Conservation (phyloP, 2,329 filamentous ascomycete genomes). For the Seiridium cupressi region DNA sequence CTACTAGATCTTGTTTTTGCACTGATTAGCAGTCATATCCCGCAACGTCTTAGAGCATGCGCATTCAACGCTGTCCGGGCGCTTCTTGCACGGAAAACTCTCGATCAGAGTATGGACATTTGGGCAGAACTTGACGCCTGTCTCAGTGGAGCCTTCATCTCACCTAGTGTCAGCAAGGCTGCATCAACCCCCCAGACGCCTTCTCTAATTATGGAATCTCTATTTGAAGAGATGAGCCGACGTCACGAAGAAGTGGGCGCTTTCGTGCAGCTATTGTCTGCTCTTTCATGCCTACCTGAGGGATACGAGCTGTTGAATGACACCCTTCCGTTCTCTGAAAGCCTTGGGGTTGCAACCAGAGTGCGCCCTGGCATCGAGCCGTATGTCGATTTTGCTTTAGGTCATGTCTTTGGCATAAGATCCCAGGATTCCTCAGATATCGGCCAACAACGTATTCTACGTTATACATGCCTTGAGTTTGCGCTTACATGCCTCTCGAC, state of each 20-base stretch:
- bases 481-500: conserved; percentile 74
- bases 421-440: conserved; percentile 64
- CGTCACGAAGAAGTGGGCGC: conserved; percentile 84
- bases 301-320: conserved; percentile 67
- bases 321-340: conserved; percentile 81
- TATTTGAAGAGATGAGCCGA: conserved; percentile 71
- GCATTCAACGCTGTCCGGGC: conserved; percentile 77
- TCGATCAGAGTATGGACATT: conserved; percentile 66
- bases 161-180: conserved; percentile 20
- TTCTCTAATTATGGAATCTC: conserved; percentile 52
- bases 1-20: conserved; percentile 74
- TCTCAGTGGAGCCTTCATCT: conserved; percentile 60
- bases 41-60: conserved; percentile 75
- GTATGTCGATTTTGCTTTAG: conserved; percentile 89
- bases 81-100: conserved; percentile 71
- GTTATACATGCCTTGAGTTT: conserved; percentile 81
- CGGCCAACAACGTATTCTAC: conserved; percentile 69
- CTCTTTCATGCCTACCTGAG: conserved; percentile 66
- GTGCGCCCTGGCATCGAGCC: conserved; percentile 81
- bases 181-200: conserved; percentile 25
- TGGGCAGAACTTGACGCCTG: conserved; percentile 82
- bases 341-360: conserved; percentile 73
- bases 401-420: conserved; percentile 70
- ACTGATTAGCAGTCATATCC: conserved; percentile 74
- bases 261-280: conserved; percentile 75